Evolutionary conservation across 441 rosid species (phyloP).

Genomic region (Arabidopsis lyrata): DNA sequence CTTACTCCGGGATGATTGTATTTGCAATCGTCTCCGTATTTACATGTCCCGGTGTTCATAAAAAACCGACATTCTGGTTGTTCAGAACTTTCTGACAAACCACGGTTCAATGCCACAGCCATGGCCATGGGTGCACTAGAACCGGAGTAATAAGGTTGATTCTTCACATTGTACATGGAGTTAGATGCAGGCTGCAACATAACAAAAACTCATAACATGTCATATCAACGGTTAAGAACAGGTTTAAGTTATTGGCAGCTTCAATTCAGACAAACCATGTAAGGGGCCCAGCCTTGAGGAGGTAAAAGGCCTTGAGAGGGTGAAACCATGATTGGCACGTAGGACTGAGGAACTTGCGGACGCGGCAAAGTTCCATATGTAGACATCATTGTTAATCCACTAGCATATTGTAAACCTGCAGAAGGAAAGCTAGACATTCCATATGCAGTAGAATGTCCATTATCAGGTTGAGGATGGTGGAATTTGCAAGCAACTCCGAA

Average conservation of each 20-base stretch:
- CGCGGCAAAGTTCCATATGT: slow-evolving; percentile 61
- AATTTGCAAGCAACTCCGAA: slow-evolving; percentile 85
- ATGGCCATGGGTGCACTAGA: slow-evolving; percentile 27
- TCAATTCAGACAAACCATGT: slow-evolving; percentile 54
- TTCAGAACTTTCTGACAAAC: slow-evolving; percentile 68
- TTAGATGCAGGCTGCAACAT: slow-evolving; percentile 42
- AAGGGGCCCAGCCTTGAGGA: slow-evolving; percentile 75
- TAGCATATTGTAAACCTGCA: slow-evolving; percentile 56
- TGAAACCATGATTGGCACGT: slow-evolving; percentile 70
- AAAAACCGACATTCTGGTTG: slow-evolving; percentile 77
- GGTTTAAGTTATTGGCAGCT: not conserved
- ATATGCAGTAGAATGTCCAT: slow-evolving; percentile 54
- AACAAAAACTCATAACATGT: slow-evolving; percentile 8
- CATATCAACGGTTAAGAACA: not conserved
- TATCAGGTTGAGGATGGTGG: slow-evolving; percentile 78
- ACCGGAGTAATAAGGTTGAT: slow-evolving; percentile 31
- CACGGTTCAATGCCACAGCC: slow-evolving; percentile 44
- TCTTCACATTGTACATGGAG: slow-evolving; percentile 41
- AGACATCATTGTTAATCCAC: slow-evolving; percentile 66
- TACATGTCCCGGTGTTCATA: slow-evolving; percentile 80
- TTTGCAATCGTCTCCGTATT: slow-evolving; percentile 82
- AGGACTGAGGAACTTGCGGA: slow-evolving; percentile 58
- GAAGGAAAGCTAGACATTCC: slow-evolving; percentile 60
- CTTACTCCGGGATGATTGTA: slow-evolving; percentile 70
- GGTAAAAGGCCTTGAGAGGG: slow-evolving; percentile 67